Evolutionary conservation across 2,329 filamentous ascomycete genomes (phyloP), one percentile per base, ranked within the genome.

Genomic region (Fusarium buharicum): DNA sequence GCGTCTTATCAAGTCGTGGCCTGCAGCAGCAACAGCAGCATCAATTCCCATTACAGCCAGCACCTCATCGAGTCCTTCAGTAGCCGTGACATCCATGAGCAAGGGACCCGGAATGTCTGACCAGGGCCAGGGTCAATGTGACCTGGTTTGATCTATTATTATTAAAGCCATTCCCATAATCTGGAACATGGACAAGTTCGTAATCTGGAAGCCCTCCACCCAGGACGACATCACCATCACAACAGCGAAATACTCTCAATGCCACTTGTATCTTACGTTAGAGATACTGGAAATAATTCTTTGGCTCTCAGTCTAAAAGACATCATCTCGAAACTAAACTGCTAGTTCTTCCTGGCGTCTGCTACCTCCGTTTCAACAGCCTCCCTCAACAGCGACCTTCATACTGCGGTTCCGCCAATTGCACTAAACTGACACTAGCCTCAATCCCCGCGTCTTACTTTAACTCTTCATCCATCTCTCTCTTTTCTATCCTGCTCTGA

Each of bases 371-470:
- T 55, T 48, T 24, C 38, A 44, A 47, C 41, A 37, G 20, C 24
- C 40, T 64, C 40, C 24, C 40, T 64, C 40, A 46, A 62, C 44
- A 50, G 41, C 43, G 33, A 53, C 54, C 52, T 50, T 12, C 40
- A 44, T 24, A 44, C 50, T 66, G 62, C 53, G 61, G 53, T 69
- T 67, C 64, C 64, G 68, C 68, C 62, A 64, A 61, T 50, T 34
- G 31, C 59, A 69, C 66, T 70, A 69, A 70, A 45, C 33, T 59
- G 48, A 55, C 68, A 39, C 66, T 70, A 70, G 62, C 57, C 56
- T 62, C 57, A 47, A 68, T 70, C 68, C 66, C 68, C 68, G 59
- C 68, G 64, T 70, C 66, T 70, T 54, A 67, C 66, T 55, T 44
- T 59, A 52, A 54, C 58, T 54, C 55, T 48, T 55, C 46, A 24